Conservation (phyloP, 495 filamentous ascomycete species). For the Rhypophila decipiens region DNA sequence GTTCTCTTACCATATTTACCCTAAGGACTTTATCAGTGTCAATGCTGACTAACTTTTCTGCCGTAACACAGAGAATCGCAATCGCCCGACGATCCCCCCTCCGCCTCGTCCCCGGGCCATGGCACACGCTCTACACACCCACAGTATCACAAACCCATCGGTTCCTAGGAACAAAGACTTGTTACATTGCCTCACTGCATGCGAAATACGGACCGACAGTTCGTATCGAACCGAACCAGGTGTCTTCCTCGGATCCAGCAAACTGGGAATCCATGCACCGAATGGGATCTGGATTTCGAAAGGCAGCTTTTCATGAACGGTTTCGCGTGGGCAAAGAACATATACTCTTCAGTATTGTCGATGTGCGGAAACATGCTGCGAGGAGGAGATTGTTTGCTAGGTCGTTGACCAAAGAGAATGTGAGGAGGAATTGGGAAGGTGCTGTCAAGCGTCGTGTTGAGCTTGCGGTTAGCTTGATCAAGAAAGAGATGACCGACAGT, state of each 20-base stretch:
- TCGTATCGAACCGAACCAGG: slow-evolving; percentile 46
- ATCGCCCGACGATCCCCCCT: too few species aligned
- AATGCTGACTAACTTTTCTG: too few species aligned
- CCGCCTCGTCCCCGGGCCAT: slow-evolving; percentile 44
- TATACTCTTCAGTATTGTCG: slow-evolving; percentile 9
- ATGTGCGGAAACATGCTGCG: slow-evolving; percentile 3
- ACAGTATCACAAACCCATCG: slow-evolving; percentile 21
- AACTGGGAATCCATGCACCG: slow-evolving; percentile 53
- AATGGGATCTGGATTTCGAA: slow-evolving; percentile 9
- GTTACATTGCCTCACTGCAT: slow-evolving; percentile 27
- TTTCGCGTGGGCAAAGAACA: slow-evolving; percentile 8
- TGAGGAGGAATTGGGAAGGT: slow-evolving; percentile 13
- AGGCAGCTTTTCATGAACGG: slow-evolving; percentile 9
- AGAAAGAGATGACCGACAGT: slow-evolving; percentile 4
- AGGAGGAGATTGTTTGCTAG: slow-evolving; percentile 12
- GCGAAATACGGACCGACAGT: slow-evolving; percentile 47
- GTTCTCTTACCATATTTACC: too few species aligned
- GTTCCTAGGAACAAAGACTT: slow-evolving; percentile 11
- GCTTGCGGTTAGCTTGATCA: slow-evolving; percentile 3
- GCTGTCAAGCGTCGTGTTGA: slow-evolving; percentile 3
- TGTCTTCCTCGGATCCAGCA: slow-evolving; percentile 43
- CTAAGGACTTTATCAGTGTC: too few species aligned
- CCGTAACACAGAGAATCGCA: too few species aligned
- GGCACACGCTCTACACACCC: slow-evolving; percentile 31
- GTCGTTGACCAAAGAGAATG: slow-evolving; percentile 4